A percentile compares a stretch with the other conserved stretches of the same genome.
phyloP scores from a whole-genome alignment of 768 basidiomycete genomes.

The Tylopilus vinaceipallidus region DNA sequence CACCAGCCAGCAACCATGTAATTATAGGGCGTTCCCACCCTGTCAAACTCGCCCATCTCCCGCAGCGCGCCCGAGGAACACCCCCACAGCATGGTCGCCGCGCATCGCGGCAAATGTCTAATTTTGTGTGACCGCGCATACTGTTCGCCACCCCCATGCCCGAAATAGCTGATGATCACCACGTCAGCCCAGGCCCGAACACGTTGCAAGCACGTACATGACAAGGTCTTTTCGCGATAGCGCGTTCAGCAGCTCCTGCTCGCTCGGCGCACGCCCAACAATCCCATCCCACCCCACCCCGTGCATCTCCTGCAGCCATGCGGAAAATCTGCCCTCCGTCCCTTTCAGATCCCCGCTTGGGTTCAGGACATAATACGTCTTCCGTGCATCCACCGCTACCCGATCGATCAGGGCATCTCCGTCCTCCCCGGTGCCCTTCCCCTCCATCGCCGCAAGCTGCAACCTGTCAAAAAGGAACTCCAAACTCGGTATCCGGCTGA shows the following conservation, averaged over 20 bases:
- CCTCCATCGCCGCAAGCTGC: constrained; percentile 52
- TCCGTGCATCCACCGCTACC: constrained; percentile 59
- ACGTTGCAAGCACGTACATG: constrained; percentile 59
- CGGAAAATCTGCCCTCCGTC: constrained; percentile 79
- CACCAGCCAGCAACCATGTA: constrained; percentile 99
- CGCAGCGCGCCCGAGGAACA: constrained; percentile 90
- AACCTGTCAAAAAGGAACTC: constrained; percentile 87
- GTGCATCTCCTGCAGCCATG: constrained; percentile 76
- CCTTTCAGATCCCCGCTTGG: constrained; percentile 86
- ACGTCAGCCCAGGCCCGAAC: background rate
- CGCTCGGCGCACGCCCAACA: constrained; percentile 70
- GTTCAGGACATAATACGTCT: constrained; percentile 84
- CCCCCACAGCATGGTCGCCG: constrained; percentile 96
- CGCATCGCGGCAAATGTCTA: constrained; percentile 78
- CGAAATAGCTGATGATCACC: constrained; percentile 73
- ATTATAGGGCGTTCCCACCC: constrained; percentile 86
- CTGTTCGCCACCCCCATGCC: constrained; percentile 95
- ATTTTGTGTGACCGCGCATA: constrained; percentile 88
- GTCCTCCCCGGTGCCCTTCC: constrained; percentile 11
- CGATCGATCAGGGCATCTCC: constrained; percentile 38
- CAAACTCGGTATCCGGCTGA: constrained; percentile 90
- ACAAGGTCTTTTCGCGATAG: constrained; percentile 77
- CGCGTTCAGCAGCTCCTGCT: constrained; percentile 78
- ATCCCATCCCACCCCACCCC: constrained; percentile 82
- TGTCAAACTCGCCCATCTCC: constrained; percentile 94